Conservation (phyloP, 805 yeast genomes). For the Suhomyces tanzawaensis region DNA sequence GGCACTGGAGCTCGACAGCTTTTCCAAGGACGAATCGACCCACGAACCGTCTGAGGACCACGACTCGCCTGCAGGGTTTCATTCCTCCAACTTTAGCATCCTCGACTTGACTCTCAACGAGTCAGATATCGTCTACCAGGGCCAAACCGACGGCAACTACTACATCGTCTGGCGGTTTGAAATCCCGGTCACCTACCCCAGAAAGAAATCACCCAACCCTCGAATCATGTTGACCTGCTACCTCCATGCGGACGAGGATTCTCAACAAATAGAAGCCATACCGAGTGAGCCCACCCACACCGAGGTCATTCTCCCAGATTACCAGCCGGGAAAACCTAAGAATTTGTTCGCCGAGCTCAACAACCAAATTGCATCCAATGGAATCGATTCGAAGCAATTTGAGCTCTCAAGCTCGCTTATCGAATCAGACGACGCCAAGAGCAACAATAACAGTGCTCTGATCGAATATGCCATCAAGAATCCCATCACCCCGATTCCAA, state of each 20-base stretch:
- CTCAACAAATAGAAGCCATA: background rate
- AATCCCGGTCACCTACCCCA: conserved; percentile 29
- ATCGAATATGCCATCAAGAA: background rate
- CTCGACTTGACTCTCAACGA: conserved; percentile 7
- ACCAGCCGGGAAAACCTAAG: conserved; percentile 13
- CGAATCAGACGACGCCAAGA: background rate
- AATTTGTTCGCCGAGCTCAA: conserved; percentile 19
- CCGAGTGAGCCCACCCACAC: background rate
- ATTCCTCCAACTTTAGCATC: conserved; percentile 9
- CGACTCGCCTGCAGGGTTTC: too few relatives aligned
- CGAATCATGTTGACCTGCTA: conserved; percentile 20
- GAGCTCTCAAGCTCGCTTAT: conserved; percentile 8
- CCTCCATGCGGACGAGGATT: conserved; percentile 12
- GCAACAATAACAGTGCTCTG: background rate
- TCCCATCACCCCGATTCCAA: conserved; percentile 1
- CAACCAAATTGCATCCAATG: conserved; percentile 7
- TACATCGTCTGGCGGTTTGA: conserved; percentile 30
- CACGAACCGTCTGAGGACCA: background rate
- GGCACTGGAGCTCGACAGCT: background rate
- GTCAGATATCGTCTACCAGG: conserved; percentile 12
- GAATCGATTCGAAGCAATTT: conserved; percentile 1
- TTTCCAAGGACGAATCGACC: background rate
- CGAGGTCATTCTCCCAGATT: conserved; percentile 15
- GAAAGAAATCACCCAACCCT: conserved; percentile 27
- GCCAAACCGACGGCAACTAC: conserved; percentile 6